Base-by-base conservation (phyloP, 2,329 filamentous ascomycete species). In the Fragosphaeria purpurea region DNA sequence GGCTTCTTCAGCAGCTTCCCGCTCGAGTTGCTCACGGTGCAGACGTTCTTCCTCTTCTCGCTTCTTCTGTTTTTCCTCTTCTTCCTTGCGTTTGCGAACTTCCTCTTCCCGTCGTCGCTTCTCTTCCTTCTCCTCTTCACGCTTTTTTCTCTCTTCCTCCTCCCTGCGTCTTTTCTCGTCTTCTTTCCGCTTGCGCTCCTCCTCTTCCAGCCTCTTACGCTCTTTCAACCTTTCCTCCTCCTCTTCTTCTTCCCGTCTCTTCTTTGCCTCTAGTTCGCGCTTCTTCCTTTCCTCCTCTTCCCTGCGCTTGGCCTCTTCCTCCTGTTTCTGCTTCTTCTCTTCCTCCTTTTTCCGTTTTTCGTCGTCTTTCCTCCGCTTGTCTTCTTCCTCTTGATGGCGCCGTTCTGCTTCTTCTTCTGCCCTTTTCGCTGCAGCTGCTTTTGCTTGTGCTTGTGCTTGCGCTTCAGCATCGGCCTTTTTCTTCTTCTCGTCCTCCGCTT, bases 1-100 rank as follows among this genome's bases (percentile, higher is more conserved):
- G 34, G 74, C 74, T 59, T 72, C 67, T 60, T 74, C 70, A 7
- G 70, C 70, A 10, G 72, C 73, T 55, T 75, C 72, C 33, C 68
- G 67, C 53, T 73, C 70, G 8, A 70, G 63, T 50, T 71, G 69
- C 51, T 75, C 71, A 41, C 66, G 67, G 11, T 58, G 69, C 6
- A 67, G 57, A 5, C 69, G 65, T 55, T 78, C 72, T 57, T 75
- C 71, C 54, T 74, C 71, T 51, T 74, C 67, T 9, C 67, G 70
- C 50, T 56, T 57, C 52, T 61, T 61, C 42, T 56, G 58, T 52
- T 60, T 58, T 46, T 65, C 59, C 41, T 62, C 58, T 33, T 62
- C 61, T 41, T 62, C 65, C 9, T 62, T 62, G 32, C 62, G 60
- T 51, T 57, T 62, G 7, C 53, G 53, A 49, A 60, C 63, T 44